Evolutionary conservation across 768 basidiomycete species (phyloP), one percentile per base, ranked within the genome.

Genomic region (Cyclocybe cylindracea): DNA sequence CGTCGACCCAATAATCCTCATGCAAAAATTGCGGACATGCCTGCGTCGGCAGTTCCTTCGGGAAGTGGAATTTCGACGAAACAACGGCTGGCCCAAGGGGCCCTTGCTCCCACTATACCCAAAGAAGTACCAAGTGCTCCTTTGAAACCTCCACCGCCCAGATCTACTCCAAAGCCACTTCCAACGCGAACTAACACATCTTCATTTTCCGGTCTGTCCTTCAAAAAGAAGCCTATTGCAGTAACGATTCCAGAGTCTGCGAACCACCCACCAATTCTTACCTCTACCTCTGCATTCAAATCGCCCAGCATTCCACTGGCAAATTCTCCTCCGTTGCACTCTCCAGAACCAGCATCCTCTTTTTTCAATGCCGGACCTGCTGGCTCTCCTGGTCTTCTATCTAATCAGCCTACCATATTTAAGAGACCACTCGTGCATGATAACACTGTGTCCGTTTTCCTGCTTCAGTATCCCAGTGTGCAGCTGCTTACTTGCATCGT

Each of bases 21-120:
- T 44, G 58, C 40, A 47, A 70, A 61, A 34, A 42, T 61, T 33
- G 56, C 50, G 2, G 50, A 48, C 18, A 60, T 56, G 42, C 32
- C 57, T 11, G 38, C 56, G 10, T 48, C 59, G 13, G 47, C 48
- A 13, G 14, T 51, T n/a, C 39, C 63, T 5, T 46, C 39, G 66
- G 66, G 33, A 4, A 74, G 70, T 51, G 70, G 72, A 8, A 70
- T 84, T 29, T 68, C 74, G 34, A 84, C 80, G 1, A 84, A 83
- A 59, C 76, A 80, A 46, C 72, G 79, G 5, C 59, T 84, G 5
- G 69, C 72, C 19, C 70, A 73, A 39, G 70, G 67, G 8, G 75
- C 78, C 10, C 61, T 74, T 18, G 67, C 62, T 7, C 72, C 70
- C 16, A 58, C 63, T 10, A 56, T 55, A 2, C 74, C 79, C 0